Conservation (phyloP, 495 filamentous ascomycete species). For the Aspergillus cristatus region DNA sequence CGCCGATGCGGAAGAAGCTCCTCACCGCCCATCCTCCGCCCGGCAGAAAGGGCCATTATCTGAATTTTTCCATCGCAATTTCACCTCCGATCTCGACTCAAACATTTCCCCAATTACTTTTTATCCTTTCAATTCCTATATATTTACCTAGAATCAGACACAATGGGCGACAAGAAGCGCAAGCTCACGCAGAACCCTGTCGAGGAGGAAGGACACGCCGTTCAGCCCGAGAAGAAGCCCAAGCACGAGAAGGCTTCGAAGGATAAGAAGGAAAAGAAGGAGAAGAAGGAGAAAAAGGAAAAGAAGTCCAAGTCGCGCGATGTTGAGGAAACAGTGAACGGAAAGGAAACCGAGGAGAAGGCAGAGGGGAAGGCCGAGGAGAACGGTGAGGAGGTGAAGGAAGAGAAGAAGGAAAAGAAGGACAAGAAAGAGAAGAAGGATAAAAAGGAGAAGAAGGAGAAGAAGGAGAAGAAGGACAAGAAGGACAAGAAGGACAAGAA, state of each 20-base stretch:
- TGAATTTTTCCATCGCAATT: too few species aligned
- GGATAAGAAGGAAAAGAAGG: slow-evolving; percentile 16
- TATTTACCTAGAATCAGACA: slow-evolving; percentile 1
- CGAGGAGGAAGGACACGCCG: slow-evolving; percentile 15
- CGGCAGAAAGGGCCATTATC: not conserved
- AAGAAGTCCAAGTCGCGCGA: slow-evolving; percentile 13
- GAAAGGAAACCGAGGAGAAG: slow-evolving; percentile 2
- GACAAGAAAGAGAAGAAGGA: slow-evolving; percentile 13
- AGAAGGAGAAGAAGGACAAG: slow-evolving; percentile 12
- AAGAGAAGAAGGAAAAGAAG: slow-evolving; percentile 13
- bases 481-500: slow-evolving; percentile 14
- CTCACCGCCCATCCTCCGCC: not conserved
- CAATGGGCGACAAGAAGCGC: slow-evolving; percentile 39
- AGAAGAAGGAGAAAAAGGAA: slow-evolving; percentile 24
- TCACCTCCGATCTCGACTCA: too few species aligned
- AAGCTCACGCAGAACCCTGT: slow-evolving; percentile 19
- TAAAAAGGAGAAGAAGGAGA: slow-evolving; percentile 15
- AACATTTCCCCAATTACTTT: too few species aligned
- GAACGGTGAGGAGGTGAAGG: slow-evolving; percentile 8
- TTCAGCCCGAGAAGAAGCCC: slow-evolving; percentile 31
- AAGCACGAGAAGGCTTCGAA: slow-evolving; percentile 22
- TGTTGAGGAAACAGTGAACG: slow-evolving; percentile 10
- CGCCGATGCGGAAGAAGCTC: too few species aligned
- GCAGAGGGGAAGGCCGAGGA: slow-evolving; percentile 13
- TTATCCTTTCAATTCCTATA: not conserved